Evolutionary conservation across 1,139 yeast genomes (phyloP).

Genomic region (Pichia cactophila): DNA sequence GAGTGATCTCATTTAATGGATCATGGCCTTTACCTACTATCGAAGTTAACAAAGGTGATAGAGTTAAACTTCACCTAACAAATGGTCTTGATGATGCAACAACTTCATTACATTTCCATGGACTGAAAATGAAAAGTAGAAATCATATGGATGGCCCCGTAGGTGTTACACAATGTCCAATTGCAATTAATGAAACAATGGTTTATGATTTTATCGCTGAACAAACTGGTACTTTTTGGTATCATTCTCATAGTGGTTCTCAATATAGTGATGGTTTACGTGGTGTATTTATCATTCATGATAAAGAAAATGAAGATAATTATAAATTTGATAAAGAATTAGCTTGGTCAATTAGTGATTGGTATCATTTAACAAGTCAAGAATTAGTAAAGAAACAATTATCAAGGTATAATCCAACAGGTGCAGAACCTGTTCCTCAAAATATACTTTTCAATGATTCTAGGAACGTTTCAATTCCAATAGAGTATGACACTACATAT

Average conservation of each 20-base stretch:
- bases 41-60: conserved; percentile 56
- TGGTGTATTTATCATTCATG: conserved; percentile 64
- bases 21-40: conserved; percentile 71
- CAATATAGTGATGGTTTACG: conserved; percentile 77
- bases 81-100: conserved; percentile 47
- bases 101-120: conserved; percentile 72
- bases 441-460: conserved; percentile 59
- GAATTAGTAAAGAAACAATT: conserved; percentile 42
- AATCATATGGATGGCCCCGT: conserved; percentile 74
- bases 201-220: conserved; percentile 60
- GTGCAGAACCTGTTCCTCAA: conserved; percentile 76
- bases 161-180: conserved; percentile 71
- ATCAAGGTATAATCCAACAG: conserved; percentile 66
- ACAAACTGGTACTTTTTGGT: conserved; percentile 75
- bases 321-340: conserved; percentile 60
- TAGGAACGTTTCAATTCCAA: conserved; percentile 47
- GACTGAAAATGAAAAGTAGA: conserved; percentile 55
- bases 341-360: conserved; percentile 48
- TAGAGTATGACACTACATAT: conserved; percentile 57
- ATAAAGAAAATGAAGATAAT: conserved; percentile 36
- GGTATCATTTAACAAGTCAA: conserved; percentile 49
- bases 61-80: conserved; percentile 48
- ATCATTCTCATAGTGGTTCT: conserved; percentile 72
- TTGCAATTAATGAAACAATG: conserved; percentile 56
- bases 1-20: conserved; percentile 60